Base-by-base conservation (phyloP, 306 rosid species). In the Mucuna pruriens region DNA sequence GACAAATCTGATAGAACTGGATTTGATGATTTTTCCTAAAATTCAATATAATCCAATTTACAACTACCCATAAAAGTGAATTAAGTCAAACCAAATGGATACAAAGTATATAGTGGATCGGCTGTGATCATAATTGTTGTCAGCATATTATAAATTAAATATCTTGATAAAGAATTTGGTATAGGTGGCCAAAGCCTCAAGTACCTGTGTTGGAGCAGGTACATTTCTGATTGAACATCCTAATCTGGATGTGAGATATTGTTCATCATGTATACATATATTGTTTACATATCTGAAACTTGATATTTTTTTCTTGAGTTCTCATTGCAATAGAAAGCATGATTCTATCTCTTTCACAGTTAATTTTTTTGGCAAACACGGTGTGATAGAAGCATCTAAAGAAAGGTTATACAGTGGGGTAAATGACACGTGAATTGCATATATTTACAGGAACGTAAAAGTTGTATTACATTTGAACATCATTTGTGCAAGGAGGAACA, bases 381-480 rank as follows among this genome's bases (percentile, higher is more conserved):
- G 4, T 20, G 38, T 45, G 20, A 33, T 19, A 34, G 51, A 52
- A 46, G 51, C 34, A 54, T 52, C 3, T 33, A 13, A 20, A 15
- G 12, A 54, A 74, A 38, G 22, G 16, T 71, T 48, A 39, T 23
- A 60, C 57, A 25, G 20, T 61, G 60, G 29, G 36, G 65, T 45
- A 61, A 62, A 61, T 44, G 46, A 36, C 71, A n/a, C 3, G 2
- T 62, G 61, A 67, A 76, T 25, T 69, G 45, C 16, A 71, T 12
- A 63, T 48, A 49, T 38, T 70, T 65, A 77, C 75, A 75, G 23
- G 11, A 63, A 66, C 4, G 25, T 44, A 46, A 5, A 10, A 48
- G 23, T 29, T 17, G 29, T 6, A 31, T 40, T 65, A 82, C 78
- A 78, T 54, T 78, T 22, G 38, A 83, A 13, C 66, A 74, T 48